Conservation (phyloP, 1,139 yeast species). For the Candida glucosophila region DNA sequence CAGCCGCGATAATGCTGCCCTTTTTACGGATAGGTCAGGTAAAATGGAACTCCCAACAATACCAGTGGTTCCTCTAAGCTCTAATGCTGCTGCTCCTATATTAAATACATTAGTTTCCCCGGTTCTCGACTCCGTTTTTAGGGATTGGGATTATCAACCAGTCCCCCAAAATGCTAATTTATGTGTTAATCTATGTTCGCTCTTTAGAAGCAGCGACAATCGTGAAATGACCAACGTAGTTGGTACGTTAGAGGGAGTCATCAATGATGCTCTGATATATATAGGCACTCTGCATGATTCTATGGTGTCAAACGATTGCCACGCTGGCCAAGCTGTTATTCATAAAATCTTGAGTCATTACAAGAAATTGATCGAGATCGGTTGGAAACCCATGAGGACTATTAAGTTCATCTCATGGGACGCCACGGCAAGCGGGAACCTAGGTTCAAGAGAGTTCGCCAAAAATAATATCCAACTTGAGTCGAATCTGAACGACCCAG, state of each 20-base stretch:
- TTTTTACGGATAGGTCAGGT: slow-evolving; percentile 1
- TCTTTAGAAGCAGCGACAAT: slow-evolving; percentile 8
- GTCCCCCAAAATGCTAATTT: slow-evolving; percentile 6
- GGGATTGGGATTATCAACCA: slow-evolving; percentile 22
- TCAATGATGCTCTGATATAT: slow-evolving; percentile 33
- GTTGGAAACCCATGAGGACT: slow-evolving; percentile 39
- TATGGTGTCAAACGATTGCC: slow-evolving; percentile 27
- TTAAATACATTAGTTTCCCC: slow-evolving; percentile 15
- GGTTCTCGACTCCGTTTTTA: slow-evolving; percentile 8
- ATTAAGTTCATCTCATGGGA: slow-evolving; percentile 39
- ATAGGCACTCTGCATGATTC: slow-evolving; percentile 38
- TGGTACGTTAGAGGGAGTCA: slow-evolving; percentile 29
- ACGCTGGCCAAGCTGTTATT: slow-evolving; percentile 33
- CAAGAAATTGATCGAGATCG: slow-evolving; percentile 21
- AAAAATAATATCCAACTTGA: too few species aligned
- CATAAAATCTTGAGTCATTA: slow-evolving; percentile 34
- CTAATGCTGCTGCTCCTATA: slow-evolving; percentile 22
- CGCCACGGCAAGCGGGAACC: slow-evolving; percentile 25
- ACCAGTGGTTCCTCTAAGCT: slow-evolving; percentile 31
- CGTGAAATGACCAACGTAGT: slow-evolving; percentile 25
- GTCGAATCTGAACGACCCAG: slow-evolving; percentile 15
- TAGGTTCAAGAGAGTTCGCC: slow-evolving; percentile 20
- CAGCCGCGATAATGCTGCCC: slow-evolving; percentile 14
- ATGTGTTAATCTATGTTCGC: slow-evolving; percentile 12
- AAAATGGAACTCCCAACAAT: slow-evolving; percentile 10